phyloP scores from a whole-genome alignment of 345 rosid species.

The Brassica rapa region DNA sequence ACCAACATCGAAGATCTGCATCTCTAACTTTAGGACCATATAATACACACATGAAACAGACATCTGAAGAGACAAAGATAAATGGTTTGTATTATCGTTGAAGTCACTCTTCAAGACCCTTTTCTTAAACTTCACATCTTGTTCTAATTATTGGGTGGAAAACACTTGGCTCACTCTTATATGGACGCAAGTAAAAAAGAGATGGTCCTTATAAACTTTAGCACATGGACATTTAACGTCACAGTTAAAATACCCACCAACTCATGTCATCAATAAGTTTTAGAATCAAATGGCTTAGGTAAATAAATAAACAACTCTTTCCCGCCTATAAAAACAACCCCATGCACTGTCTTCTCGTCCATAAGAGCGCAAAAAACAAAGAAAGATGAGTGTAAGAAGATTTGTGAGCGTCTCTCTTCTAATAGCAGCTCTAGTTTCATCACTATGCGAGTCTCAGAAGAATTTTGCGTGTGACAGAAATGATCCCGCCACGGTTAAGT shows the following conservation, averaged over 20 bases:
- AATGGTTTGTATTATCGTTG: slow-evolving; percentile 32
- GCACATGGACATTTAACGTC: not conserved
- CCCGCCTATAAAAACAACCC: slow-evolving; percentile 34
- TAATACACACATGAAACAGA: slow-evolving; percentile 41
- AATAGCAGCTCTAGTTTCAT: slow-evolving; percentile 32
- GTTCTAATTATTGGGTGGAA: not conserved
- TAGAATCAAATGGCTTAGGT: too few relatives aligned
- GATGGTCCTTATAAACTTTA: not conserved
- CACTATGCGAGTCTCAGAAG: slow-evolving; percentile 38
- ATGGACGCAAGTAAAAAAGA: not conserved
- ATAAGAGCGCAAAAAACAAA: slow-evolving; percentile 8
- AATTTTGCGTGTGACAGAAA: slow-evolving; percentile 27
- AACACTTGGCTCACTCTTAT: slow-evolving; percentile 1
- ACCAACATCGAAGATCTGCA: slow-evolving; percentile 75
- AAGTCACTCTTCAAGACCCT: slow-evolving; percentile 29
- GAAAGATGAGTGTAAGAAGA: slow-evolving; percentile 20
- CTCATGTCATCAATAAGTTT: not conserved
- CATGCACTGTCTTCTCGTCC: slow-evolving; percentile 9
- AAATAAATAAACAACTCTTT: not conserved
- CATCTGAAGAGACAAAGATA: slow-evolving; percentile 16
- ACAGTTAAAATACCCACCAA: not conserved
- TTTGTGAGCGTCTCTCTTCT: slow-evolving; percentile 31
- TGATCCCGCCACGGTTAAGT: slow-evolving; percentile 26
- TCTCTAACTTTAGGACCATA: slow-evolving; percentile 40
- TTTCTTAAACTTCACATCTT: slow-evolving; percentile 34